phyloP scores from a whole-genome alignment of 1,139 yeast genomes.

The Kurtzmaniella quercitrusa region DNA sequence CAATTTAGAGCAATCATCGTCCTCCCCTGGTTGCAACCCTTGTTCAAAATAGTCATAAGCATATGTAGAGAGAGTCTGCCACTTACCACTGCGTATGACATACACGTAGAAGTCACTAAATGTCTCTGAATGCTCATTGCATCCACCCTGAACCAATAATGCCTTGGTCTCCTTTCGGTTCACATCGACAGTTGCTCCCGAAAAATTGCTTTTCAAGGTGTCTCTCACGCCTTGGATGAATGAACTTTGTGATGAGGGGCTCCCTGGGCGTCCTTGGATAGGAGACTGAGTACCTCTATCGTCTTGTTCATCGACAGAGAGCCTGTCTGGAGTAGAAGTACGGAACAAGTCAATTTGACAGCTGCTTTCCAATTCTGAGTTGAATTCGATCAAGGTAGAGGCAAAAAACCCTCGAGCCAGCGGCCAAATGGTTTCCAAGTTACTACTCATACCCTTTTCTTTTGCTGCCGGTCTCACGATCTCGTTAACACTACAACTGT shows the following conservation, averaged over 20 bases:
- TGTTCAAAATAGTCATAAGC: slow-evolving; percentile 33
- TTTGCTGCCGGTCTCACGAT: slow-evolving; percentile 1
- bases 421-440: slow-evolving; percentile 21
- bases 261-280: slow-evolving; percentile 1
- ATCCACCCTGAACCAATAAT: slow-evolving; percentile 41
- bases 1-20: slow-evolving; percentile 21
- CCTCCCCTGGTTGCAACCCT: slow-evolving; percentile 24
- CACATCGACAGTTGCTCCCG: slow-evolving; percentile 7
- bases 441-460: neutral
- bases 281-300: neutral
- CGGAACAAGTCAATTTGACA: slow-evolving; percentile 15
- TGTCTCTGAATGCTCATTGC: slow-evolving; percentile 24
- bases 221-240: neutral
- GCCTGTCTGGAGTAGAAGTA: slow-evolving; percentile 3
- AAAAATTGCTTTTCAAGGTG: slow-evolving; percentile 12
- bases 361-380: slow-evolving; percentile 16
- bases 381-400: slow-evolving; percentile 24
- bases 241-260: neutral
- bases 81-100: slow-evolving; percentile 29
- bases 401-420: slow-evolving; percentile 42
- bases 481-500: slow-evolving; percentile 10
- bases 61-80: slow-evolving; percentile 32
- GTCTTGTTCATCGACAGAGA: slow-evolving; percentile 4
- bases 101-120: slow-evolving; percentile 34
- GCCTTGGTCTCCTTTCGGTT: slow-evolving; percentile 14